Percentiles rank a stretch among this genome's conserved stretches.
Evolutionary conservation across 371 early-diverging fungal genomes (phyloP).

Genomic region (Mucor piriformis): DNA sequence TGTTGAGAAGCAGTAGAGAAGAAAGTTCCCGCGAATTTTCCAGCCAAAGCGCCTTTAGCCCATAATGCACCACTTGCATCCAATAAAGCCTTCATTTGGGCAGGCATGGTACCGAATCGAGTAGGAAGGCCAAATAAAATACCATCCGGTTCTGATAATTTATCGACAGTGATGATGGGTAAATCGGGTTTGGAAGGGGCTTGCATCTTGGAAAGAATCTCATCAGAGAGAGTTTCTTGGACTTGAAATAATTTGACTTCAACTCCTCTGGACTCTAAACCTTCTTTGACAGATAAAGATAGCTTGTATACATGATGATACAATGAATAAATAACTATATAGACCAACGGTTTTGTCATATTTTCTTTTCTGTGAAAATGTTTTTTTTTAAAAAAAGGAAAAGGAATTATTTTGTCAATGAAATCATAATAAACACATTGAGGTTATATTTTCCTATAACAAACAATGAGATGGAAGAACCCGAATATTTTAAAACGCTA

Average conservation of each 20-base stretch:
- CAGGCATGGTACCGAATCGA: conserved; percentile 70
- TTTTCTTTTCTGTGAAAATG: neutral
- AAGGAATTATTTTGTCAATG: neutral
- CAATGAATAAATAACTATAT: conserved; percentile 68
- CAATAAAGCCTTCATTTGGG: conserved; percentile 72
- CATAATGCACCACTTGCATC: conserved; percentile 80
- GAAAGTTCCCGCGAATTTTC: conserved; percentile 76
- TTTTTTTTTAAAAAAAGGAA: neutral
- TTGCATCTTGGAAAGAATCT: conserved; percentile 73
- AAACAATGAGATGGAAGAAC: too few species aligned
- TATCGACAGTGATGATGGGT: conserved; percentile 62
- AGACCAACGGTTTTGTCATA: conserved; percentile 31
- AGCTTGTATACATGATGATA: conserved; percentile 78
- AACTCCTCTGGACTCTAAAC: conserved; percentile 3
- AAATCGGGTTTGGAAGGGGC: conserved; percentile 62
- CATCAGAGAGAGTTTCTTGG: conserved; percentile 66
- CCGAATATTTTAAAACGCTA: neutral
- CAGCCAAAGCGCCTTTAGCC: conserved; percentile 62
- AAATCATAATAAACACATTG: neutral
- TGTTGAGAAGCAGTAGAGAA: conserved; percentile 69
- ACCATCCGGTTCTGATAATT: conserved; percentile 73
- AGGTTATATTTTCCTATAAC: neutral
- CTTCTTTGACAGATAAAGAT: conserved; percentile 61
- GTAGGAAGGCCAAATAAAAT: conserved; percentile 67
- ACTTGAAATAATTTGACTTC: conserved; percentile 13